Base-by-base conservation (phyloP, 2,329 filamentous ascomycete genomes). In the Tolypocladium album region DNA sequence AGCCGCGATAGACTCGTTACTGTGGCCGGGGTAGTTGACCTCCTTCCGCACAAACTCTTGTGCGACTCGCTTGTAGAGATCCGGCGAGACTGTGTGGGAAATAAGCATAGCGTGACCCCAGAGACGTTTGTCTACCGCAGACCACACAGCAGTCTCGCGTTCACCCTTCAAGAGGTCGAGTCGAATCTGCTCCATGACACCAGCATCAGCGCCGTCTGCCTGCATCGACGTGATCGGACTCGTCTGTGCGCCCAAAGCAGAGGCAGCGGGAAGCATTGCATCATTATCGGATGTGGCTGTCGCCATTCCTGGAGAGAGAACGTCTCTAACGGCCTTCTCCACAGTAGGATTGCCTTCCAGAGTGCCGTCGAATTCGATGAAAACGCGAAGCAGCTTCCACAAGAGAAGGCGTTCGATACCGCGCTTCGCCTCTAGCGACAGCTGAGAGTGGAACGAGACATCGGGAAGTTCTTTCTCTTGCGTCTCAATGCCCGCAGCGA, bases 101-200 rank as follows among this genome's bases (percentile, higher is more conserved):
- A 99, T 88, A 24, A 99, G 80, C 82, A 99, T 89, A 3, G 94
- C 95, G 72, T 99, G 95, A 2, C 91, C 94, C 95, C 95, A 99
- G 3, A 99, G 78, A 56, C 92, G 86, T 72, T 92, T 92, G 72
- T 99, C 94, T 39, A 92, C 93, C 5, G 94, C 92, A 64, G 88
- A 82, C 93, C 93, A 97, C 0, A 95, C 89, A 6, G 94, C 94
- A 66, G 92, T 90, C 69, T 97, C 92, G 27, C 92, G 85, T 55
- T 97, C 88, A 12, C 95, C 94, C 59, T 84, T 78, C 11, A 96
- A 79, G 5, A 99, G 81, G 67, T 86, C 80, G 55, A 81, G 86
- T 36, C 90, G 88, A 55, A 97, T 80, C 61, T 86, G 81, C 62
- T 91, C 86, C 45, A 96, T 77, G 5, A 86, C 83, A 1, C 82